Evolutionary conservation across 2,329 filamentous ascomycete species (phyloP).

Genomic region (Pseudopyricularia cyperi): DNA sequence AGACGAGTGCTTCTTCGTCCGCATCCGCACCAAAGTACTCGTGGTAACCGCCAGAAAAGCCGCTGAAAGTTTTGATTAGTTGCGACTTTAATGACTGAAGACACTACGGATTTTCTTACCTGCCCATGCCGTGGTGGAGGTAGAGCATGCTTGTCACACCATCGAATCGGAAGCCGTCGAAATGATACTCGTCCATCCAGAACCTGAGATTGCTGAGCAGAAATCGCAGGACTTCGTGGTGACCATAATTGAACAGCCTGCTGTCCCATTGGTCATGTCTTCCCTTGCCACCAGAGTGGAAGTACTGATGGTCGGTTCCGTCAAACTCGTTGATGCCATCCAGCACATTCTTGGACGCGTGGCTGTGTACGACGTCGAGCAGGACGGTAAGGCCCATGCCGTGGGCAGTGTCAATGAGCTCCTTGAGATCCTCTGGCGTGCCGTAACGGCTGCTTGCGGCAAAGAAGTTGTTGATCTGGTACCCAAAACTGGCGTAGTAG

Average conservation of each 20-base stretch:
- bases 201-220: constrained; percentile 89
- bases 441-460: constrained; percentile 94
- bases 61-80: constrained; percentile 33
- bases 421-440: constrained; percentile 85
- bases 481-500: constrained; percentile 98
- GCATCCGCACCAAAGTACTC: constrained; percentile 88
- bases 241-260: constrained; percentile 91
- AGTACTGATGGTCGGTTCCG: constrained; percentile 88
- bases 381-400: constrained; percentile 81
- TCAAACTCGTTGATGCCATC: constrained; percentile 96
- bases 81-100: background rate
- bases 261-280: constrained; percentile 93
- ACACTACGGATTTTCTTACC: constrained; percentile 40
- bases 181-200: constrained; percentile 98
- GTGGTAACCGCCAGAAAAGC: constrained; percentile 95
- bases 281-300: constrained; percentile 76
- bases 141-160: constrained; percentile 99
- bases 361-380: constrained; percentile 92
- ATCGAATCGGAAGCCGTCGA: constrained; percentile 96
- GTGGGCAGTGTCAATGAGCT: constrained; percentile 91
- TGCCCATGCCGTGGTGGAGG: constrained; percentile 88
- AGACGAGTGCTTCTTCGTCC: constrained; percentile 87
- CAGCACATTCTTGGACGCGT: constrained; percentile 93
- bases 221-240: constrained; percentile 91
- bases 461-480: constrained; percentile 98